A percentile compares a stretch with the other conserved stretches of the same genome.
These are phyloP conservation scores for Sporisorium sorghi DNA, from an alignment of 1,284 basidiomycete species.

Conservation along the genomic window DNA sequence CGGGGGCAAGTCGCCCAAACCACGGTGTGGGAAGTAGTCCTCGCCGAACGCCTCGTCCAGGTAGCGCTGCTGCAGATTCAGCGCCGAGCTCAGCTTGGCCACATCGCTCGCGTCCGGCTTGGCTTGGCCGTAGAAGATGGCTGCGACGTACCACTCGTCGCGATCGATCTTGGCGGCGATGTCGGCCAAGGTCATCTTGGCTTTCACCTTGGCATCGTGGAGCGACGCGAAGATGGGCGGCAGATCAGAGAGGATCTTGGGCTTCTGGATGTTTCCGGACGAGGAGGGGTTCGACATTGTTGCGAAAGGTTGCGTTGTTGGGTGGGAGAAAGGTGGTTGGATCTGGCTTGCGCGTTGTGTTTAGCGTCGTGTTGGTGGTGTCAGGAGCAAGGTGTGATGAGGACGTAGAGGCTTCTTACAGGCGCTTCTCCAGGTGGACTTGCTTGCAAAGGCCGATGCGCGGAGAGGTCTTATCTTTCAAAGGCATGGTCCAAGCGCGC, in stretches of 20 bases:
- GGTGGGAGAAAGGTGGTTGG: not conserved
- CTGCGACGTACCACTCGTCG: slow-evolving; percentile 62
- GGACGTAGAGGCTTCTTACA: not conserved
- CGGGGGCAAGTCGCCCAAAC: slow-evolving; percentile 58
- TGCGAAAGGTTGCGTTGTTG: slow-evolving; percentile 4
- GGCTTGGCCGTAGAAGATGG: slow-evolving; percentile 65
- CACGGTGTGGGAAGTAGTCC: slow-evolving; percentile 57
- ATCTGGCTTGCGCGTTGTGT: not conserved
- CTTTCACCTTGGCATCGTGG: slow-evolving; percentile 53
- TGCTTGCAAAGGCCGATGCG: no score
- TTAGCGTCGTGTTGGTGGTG: not conserved
- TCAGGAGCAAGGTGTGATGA: not conserved
- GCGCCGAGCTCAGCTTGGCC: slow-evolving; percentile 37
- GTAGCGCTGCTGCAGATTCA: slow-evolving; percentile 41
- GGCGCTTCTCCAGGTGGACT: not conserved
- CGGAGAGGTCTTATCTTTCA: not conserved
- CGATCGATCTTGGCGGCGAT: slow-evolving; percentile 53
- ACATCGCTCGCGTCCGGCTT: slow-evolving; percentile 57
- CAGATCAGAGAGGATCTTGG: slow-evolving; percentile 50
- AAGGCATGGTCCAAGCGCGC: not conserved
- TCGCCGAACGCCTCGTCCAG: slow-evolving; percentile 52
- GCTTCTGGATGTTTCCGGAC: slow-evolving; percentile 34
- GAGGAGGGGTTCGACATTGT: slow-evolving; percentile 20
- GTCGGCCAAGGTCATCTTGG: slow-evolving; percentile 54
- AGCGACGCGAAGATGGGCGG: slow-evolving; percentile 52